phyloP scores from a whole-genome alignment of 2,329 filamentous ascomycete species.

The Aureobasidium sp. region DNA sequence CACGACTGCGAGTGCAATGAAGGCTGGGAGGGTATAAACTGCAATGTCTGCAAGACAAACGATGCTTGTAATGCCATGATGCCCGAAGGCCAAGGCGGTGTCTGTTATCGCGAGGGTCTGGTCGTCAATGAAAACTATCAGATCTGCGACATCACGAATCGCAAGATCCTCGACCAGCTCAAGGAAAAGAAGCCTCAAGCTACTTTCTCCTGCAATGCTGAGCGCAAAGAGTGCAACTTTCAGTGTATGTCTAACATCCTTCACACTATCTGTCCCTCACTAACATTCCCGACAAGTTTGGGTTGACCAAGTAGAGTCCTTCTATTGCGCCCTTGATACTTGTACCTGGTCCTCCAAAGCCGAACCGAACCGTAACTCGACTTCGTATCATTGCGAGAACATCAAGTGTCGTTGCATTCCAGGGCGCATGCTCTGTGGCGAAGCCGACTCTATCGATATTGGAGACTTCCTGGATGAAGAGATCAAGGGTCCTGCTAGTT shows the following conservation, averaged over 20 bases:
- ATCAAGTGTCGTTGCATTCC: conserved; percentile 83
- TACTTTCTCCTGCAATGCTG: conserved; percentile 82
- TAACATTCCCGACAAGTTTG: conserved; percentile 57
- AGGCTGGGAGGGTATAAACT: conserved; percentile 95
- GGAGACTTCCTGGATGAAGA: conserved; percentile 75
- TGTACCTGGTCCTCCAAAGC: conserved; percentile 69
- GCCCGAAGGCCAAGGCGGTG: conserved; percentile 70
- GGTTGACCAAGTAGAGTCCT: conserved; percentile 90
- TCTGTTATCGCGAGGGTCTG: conserved; percentile 87
- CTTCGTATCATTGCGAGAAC: conserved; percentile 75
- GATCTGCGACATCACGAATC: conserved; percentile 95
- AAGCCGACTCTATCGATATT: conserved; percentile 85
- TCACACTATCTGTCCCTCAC: conserved; percentile 12
- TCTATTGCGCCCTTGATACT: conserved; percentile 83
- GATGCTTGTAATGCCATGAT: conserved; percentile 82
- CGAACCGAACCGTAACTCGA: conserved; percentile 66
- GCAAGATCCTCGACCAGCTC: conserved; percentile 81
- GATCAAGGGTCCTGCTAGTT: conserved; percentile 82
- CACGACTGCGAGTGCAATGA: conserved; percentile 78
- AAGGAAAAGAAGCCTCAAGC: conserved; percentile 83
- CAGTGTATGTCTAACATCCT: conserved; percentile 60
- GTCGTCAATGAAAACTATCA: conserved; percentile 94
- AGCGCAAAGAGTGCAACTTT: conserved; percentile 76
- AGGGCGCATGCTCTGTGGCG: conserved; percentile 88
- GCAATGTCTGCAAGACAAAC: conserved; percentile 81